Conservation (phyloP, 371 early-diverging fungal species). For the Rhizopus arrhizus region DNA sequence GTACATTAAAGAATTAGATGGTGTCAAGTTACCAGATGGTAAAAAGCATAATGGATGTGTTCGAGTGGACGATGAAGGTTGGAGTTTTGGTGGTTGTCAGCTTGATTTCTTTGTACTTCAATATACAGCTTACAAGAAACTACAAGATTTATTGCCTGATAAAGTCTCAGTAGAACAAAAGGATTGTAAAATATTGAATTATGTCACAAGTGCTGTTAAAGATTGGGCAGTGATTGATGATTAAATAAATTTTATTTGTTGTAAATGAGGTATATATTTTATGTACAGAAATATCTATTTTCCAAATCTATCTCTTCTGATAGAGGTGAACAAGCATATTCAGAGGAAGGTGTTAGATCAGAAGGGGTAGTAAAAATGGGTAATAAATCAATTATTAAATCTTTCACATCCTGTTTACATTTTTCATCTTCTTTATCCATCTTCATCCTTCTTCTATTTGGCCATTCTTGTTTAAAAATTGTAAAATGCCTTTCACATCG, state of each 20-base stretch:
- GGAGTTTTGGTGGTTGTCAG: constrained; percentile 53
- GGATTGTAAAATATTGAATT: constrained; percentile 21
- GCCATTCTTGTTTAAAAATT: constrained; percentile 52
- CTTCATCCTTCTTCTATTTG: constrained; percentile 22
- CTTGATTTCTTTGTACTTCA: constrained; percentile 49
- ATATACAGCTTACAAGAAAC: constrained; percentile 18
- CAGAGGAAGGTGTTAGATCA: not conserved
- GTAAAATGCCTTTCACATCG: constrained; percentile 49
- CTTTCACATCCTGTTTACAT: too few relatives aligned
- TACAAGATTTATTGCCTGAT: constrained; percentile 18
- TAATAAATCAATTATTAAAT: not conserved
- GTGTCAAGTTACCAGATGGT: constrained; percentile 48
- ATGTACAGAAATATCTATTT: not conserved
- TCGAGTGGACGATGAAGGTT: constrained; percentile 54
- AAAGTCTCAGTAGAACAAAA: constrained; percentile 24
- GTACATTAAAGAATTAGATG: constrained; percentile 43
- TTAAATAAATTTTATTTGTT: constrained; percentile 7
- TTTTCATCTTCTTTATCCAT: constrained; percentile 1
- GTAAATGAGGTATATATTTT: not conserved
- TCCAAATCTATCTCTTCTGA: not conserved
- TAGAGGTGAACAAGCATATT: not conserved
- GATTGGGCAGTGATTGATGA: constrained; percentile 29
- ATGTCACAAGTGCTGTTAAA: constrained; percentile 26
- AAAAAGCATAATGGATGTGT: constrained; percentile 56
- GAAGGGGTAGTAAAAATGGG: not conserved